These are phyloP conservation scores for Aphanomyces astaci DNA, from an alignment of 352 stramenopile species.

Conservation along the genomic window DNA sequence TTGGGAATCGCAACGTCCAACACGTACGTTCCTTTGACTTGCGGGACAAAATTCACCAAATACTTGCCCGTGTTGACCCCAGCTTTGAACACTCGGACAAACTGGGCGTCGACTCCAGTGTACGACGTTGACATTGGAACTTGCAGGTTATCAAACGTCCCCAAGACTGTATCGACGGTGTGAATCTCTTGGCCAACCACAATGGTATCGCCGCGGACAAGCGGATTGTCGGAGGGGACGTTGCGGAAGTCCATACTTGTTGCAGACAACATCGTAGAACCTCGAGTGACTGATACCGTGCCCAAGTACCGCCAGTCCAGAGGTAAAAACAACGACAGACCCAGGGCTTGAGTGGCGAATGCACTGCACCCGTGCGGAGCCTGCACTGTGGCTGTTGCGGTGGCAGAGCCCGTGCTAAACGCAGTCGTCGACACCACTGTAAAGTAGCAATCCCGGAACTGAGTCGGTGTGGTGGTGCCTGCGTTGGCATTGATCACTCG, in stretches of 20 bases:
- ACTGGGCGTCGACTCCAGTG: constrained; percentile 40
- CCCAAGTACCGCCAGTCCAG: constrained; percentile 61
- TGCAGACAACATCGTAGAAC: constrained; percentile 28
- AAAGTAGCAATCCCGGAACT: constrained; percentile 59
- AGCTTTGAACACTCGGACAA: constrained; percentile 62
- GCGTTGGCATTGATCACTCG: constrained; percentile 53
- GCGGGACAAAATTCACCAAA: constrained; percentile 79
- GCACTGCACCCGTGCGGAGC: constrained; percentile 44
- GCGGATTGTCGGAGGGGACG: constrained; percentile 30
- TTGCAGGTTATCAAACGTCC: constrained; percentile 41
- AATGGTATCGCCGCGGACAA: constrained; percentile 73
- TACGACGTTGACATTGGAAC: constrained; percentile 71
- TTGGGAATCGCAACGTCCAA: constrained; percentile 75
- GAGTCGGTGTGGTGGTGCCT: constrained; percentile 29
- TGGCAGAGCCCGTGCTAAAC: constrained; percentile 26
- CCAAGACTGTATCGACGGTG: constrained; percentile 44
- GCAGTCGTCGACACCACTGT: constrained; percentile 39
- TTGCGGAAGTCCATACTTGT: constrained; percentile 41
- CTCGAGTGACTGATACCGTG: constrained; percentile 40
- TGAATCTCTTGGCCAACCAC: constrained; percentile 71
- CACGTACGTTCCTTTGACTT: constrained; percentile 85
- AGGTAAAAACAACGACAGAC: constrained; percentile 48
- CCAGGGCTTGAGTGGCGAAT: constrained; percentile 37
- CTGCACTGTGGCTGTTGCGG: constrained; percentile 39
- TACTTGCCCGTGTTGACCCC: constrained; percentile 63